Evolutionary conservation across 768 basidiomycete genomes (phyloP), one percentile per base, ranked within the genome.

Genomic region (Russula abietina): DNA sequence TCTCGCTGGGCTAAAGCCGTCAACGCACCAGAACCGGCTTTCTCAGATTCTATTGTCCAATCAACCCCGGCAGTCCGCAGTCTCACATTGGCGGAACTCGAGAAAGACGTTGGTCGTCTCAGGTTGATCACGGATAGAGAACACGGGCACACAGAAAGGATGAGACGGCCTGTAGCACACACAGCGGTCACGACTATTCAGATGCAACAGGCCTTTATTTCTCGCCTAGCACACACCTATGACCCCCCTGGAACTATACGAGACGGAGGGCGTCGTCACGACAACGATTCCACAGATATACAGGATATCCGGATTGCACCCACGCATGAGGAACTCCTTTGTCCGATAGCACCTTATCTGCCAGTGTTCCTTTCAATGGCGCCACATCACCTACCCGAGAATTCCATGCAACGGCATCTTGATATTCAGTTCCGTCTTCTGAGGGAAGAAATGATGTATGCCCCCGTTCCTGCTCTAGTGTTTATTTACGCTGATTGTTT

Each of bases 391-490:
- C 77, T 79, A 14, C 81, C 81, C 0, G 65, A 72, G 3, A 78
- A 78, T 17, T 83, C 82, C 26, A 88, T 91, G 81, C 79, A 87
- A 59, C 76, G 84, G 9, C 74, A 86, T 24, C 73, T 90, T 12
- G 90, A 92, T 61, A 80, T 86, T 4, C 88, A 91, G 66, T 91
- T 88, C 71, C 82, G 89, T 38, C 77, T 91, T 0, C 73, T 91
- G 39, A 77, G 89, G 41, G 89, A 90, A 65, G 89, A 91, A 60
- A 73, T 87, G 19, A 86, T 80, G 82, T 87, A 67, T 26, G 82
- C 70, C 8, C 38, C 26, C 26, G 4, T 24, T 46, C 58, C 50
- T 12, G 7, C 16, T n/a, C 26, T 4, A n/a, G 45, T 22, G 7
- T 45, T 39, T 45, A 16, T 26, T 51, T 9, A 26, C 57, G 4